Base-by-base conservation (phyloP, 345 rosid genomes). In the Bruguiera gymnorhiza region DNA sequence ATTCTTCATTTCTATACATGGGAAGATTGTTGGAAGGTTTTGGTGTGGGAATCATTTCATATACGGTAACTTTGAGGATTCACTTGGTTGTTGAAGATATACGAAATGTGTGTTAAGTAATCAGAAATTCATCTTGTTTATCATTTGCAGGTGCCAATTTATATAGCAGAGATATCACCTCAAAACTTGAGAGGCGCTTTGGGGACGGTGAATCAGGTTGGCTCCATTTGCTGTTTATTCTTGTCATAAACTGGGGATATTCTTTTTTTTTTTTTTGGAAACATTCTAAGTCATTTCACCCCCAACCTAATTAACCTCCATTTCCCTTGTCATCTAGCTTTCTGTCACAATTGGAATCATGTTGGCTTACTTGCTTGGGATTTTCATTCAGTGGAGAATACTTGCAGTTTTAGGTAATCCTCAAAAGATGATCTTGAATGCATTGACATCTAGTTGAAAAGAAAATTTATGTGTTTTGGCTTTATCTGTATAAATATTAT, bases 41-140 rank as follows among this genome's bases (percentile, higher is more conserved):
- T 70, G 99, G 99, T 39, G 99, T 92, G 62, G 99, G 99, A 74
- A 92, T 95, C 65, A 89, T 95, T 65, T 95, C 99, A 20, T 95
- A 90, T 76, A 90, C 96, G 86, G 98, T 95, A 85, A 72, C 32
- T 36, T 58, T 52, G 62, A 63, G 29, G 65, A 69, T 65, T 62
- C 34, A 16, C 39, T 64, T 57, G 16, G 39, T 46, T 27, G 16
- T 67, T 61, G 15, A 50, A 10, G 2, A 43, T 43, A 13, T 65
- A 36, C 63, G 31, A 51, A 59, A 46, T 48, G 34, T 54, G 52
- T 70, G 18, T 32, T 53, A 13, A 9, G 57, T 30, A 43, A 34
- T 65, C 26, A 70, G 58, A 29, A 24, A 46, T 34, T 34, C 13
- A 7, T 16, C 29, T 53, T 61, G 9, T 57, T 52, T 63, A 1